A percentile compares a stretch with the other conserved stretches of the same genome.
Conservation (phyloP, 306 rosid genomes). For the Trifolium subterraneum region DNA sequence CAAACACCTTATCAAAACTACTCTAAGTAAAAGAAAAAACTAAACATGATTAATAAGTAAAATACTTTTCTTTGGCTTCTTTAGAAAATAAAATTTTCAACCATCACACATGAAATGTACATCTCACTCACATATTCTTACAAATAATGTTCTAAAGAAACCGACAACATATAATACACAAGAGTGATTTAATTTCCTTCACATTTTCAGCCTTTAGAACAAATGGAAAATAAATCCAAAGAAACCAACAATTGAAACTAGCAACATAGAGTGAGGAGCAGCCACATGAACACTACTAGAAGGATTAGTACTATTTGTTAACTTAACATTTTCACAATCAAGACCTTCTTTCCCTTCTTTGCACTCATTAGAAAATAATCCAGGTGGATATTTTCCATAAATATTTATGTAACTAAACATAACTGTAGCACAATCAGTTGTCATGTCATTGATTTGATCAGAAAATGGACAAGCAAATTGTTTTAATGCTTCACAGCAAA, state of each 20-base stretch:
- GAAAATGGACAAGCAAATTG: conserved; percentile 77
- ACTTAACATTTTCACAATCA: conserved; percentile 42
- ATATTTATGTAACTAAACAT: conserved; percentile 93
- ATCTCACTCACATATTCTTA: conserved; percentile 24
- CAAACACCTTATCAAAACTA: too few relatives aligned
- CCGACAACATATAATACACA: neutral
- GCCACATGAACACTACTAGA: conserved; percentile 25
- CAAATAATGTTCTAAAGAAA: neutral
- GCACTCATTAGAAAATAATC: conserved; percentile 78
- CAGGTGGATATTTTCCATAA: conserved; percentile 89
- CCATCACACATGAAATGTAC: conserved; percentile 38
- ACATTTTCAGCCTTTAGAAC: conserved; percentile 31
- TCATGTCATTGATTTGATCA: conserved; percentile 48
- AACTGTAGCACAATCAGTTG: conserved; percentile 61
- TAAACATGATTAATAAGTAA: neutral
- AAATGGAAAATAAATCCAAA: conserved; percentile 41
- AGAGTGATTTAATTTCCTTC: neutral
- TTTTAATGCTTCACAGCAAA: conserved; percentile 80
- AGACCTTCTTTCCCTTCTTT: conserved; percentile 73
- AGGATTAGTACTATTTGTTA: neutral
- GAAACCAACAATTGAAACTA: conserved; percentile 37
- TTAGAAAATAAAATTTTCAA: conserved; percentile 9
- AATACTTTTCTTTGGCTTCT: conserved; percentile 18
- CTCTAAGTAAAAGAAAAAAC: neutral
- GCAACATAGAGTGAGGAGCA: conserved; percentile 40